Conservation (phyloP, 306 rosid species). For the Vigna mungo region DNA sequence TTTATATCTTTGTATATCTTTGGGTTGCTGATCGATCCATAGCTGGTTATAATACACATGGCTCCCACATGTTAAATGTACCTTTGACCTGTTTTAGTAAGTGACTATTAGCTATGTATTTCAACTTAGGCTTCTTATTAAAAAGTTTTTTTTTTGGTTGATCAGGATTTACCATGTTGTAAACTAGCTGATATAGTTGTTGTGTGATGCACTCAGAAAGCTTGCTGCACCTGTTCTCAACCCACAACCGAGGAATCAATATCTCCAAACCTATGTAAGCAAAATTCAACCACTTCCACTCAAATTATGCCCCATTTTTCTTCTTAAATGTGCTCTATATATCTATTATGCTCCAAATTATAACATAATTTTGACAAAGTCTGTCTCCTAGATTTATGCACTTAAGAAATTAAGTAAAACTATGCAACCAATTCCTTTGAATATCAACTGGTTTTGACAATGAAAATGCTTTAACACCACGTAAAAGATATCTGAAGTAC, state of each 20-base stretch:
- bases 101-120: slow-evolving; percentile 22
- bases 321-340: background rate
- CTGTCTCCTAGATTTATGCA: background rate
- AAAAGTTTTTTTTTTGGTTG: background rate
- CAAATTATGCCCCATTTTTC: slow-evolving; percentile 4
- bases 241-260: slow-evolving; percentile 77
- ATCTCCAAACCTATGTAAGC: slow-evolving; percentile 93
- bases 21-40: slow-evolving; percentile 27
- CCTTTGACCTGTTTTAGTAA: slow-evolving; percentile 12
- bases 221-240: slow-evolving; percentile 86
- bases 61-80: slow-evolving; percentile 17
- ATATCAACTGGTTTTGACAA: background rate
- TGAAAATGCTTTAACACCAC: background rate
- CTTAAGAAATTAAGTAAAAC: background rate
- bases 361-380: slow-evolving; percentile 5
- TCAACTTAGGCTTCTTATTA: slow-evolving; percentile 7
- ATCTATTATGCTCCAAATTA: background rate
- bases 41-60: slow-evolving; percentile 26
- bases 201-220: slow-evolving; percentile 67
- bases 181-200: slow-evolving; percentile 38
- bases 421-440: slow-evolving; percentile 1
- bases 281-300: slow-evolving; percentile 30
- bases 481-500: background rate
- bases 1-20: background rate
- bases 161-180: slow-evolving; percentile 23